Evolutionary conservation across 2,329 filamentous ascomycete genomes (phyloP), one percentile per base, ranked within the genome.

Genomic region (Purpureocillium lavendulum): DNA sequence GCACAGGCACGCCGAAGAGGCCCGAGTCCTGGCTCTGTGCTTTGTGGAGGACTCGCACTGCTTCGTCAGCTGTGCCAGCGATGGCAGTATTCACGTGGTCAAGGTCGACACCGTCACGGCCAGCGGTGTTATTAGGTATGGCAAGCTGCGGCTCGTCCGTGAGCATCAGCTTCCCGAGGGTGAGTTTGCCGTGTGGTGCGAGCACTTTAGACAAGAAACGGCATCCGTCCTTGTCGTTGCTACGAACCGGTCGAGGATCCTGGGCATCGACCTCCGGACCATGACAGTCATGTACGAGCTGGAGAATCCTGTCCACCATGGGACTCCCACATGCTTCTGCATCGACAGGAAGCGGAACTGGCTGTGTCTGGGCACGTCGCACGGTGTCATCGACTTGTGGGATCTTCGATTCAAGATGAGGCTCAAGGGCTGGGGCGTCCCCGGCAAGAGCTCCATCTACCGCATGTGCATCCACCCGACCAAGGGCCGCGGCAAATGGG

Each of bases 11-110:
- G 75, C 73, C 0, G 63, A 75, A 1, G 83, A 81, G 2, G 75
- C 81, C 0, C 83, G 78, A 43, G 84, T 97, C 3, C 80, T 87
- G 24, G 82, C 86, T 12, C 61, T 98, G 16, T 89, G 87, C 50
- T 97, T 98, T 56, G 78, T 98, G 30, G 89, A 97, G 55, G 85
- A 88, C 49, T 95, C 89, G 0, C 88, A 97, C 58, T 89, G 86
- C 16, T 97, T 98, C 56, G 73, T 95, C 45, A 94, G 86, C 54
- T 92, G 87, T 38, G 89, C 86, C 5, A 87, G 77, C 35, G 89
- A 98, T 58, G 92, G 92, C 16, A 90, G 82, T 50, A 81, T 98
- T 9, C 84, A 94, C 54, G 85, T 94, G 2, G 84, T 96, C 44
- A 87, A 87, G 55, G 80, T 94, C n/a, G 74, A 78, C 41, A 73